Conservation (phyloP, 306 rosid species). For the Abrus pulchellus region DNA sequence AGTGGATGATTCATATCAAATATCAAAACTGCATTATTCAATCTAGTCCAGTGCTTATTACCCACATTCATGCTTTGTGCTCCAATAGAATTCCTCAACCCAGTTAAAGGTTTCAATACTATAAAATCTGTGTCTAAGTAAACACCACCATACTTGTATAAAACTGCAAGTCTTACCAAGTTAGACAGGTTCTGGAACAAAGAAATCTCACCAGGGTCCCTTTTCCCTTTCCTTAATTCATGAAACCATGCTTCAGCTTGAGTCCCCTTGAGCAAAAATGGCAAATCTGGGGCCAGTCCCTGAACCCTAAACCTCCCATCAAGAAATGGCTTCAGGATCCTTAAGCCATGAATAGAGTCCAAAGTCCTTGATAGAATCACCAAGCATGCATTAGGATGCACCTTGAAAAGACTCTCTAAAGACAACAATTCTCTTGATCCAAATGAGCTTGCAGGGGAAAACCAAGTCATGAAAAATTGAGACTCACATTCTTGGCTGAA, state of each 20-base stretch:
- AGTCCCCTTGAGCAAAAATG: constrained; percentile 64
- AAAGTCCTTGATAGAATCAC: constrained; percentile 71
- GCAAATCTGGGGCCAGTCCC: constrained; percentile 70
- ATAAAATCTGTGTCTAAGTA: constrained; percentile 82
- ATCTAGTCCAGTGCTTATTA: constrained; percentile 69
- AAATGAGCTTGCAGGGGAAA: constrained; percentile 58
- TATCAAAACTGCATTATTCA: constrained; percentile 81
- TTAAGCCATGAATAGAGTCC: constrained; percentile 63
- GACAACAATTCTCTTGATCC: constrained; percentile 63
- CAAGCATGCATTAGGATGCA: constrained; percentile 76
- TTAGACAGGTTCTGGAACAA: constrained; percentile 82
- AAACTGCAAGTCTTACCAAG: constrained; percentile 67
- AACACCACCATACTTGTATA: constrained; percentile 82
- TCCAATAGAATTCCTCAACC: constrained; percentile 75
- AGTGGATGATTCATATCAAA: constrained; percentile 89
- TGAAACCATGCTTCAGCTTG: constrained; percentile 67
- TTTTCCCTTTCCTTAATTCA: constrained; percentile 67
- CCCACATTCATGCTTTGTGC: constrained; percentile 69
- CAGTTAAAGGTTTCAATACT: constrained; percentile 58
- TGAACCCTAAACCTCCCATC: constrained; percentile 67
- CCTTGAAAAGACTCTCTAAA: constrained; percentile 67
- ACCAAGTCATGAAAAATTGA: constrained; percentile 80
- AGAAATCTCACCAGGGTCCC: constrained; percentile 87
- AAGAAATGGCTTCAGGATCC: constrained; percentile 66
- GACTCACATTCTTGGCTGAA: constrained; percentile 57